Base-by-base conservation (phyloP, 345 rosid genomes). In the Rhodamnia argentea region DNA sequence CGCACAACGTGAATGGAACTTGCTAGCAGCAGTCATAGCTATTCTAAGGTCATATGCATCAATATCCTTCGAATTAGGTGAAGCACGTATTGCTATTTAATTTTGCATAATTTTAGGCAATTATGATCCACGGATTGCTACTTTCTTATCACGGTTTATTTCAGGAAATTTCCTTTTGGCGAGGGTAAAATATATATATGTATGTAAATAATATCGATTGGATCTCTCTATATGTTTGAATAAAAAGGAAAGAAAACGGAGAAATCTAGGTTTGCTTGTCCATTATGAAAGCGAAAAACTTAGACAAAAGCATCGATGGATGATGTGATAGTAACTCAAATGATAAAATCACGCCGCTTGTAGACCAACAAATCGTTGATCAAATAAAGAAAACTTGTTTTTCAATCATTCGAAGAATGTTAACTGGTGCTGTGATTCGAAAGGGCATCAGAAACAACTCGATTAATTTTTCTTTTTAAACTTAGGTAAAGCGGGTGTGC, bases 121-220 rank as follows among this genome's bases (percentile, higher is more conserved):
- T 32, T 64, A 16, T 4, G 13, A 16, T 32, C 4, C 13, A 0
- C 0, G 1, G 16, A 2, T 2, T 32, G 1, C 24, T 64, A 18
- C 44, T 64, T 64, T 32, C 23, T 64, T 32, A 16, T 64, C 44
- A 32, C 6, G 78, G 1, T 4, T 18, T 32, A 70, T 70, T 8
- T 16, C 13, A 9, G 0, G 8, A 70, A 32, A 6, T 16, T 16
- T 9, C 23, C 13, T 2, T 15, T 70, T 4, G 4, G 6, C 32
- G 13, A 70, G 78, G 16, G 6, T 2, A 64, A 37, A n/a, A n/a
- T n/a, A n/a, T n/a, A n/a, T n/a, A n/a, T n/a, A n/a, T n/a, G n/a
- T n/a, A n/a, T n/a, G n/a, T n/a, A n/a, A n/a, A n/a, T n/a, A n/a
- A n/a, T n/a, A n/a, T n/a, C n/a, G n/a, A n/a, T n/a, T n/a, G n/a